A percentile compares a stretch with the other conserved stretches of the same genome.
phyloP scores from a whole-genome alignment of 768 basidiomycete species.

The Rhodotorula taiwanensis region DNA sequence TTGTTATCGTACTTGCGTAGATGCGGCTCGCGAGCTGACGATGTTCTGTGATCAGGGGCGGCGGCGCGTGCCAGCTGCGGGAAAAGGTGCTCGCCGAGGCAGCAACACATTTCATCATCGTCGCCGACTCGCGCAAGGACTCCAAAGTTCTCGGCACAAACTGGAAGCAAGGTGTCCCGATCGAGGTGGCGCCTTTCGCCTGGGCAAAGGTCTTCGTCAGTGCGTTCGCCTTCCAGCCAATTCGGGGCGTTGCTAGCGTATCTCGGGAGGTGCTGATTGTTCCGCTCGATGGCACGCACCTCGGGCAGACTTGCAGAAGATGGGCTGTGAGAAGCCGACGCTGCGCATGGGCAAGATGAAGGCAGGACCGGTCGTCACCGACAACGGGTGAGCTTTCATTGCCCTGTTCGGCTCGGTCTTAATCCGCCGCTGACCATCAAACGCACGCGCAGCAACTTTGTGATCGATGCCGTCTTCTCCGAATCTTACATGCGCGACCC shows the following conservation, averaged over 20 bases:
- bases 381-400: constrained; percentile 58
- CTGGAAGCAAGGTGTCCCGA: constrained; percentile 79
- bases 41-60: too few species aligned
- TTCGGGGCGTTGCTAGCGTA: too few species aligned
- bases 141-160: constrained; percentile 34
- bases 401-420: neutral
- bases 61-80: constrained; percentile 89
- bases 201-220: constrained; percentile 76
- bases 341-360: constrained; percentile 82
- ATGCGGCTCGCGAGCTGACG: too few species aligned
- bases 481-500: constrained; percentile 53
- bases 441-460: constrained; percentile 58
- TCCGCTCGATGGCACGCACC: neutral
- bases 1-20: too few species aligned
- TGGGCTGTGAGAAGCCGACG: constrained; percentile 52
- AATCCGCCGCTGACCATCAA: neutral
- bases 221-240: constrained; percentile 2
- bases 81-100: constrained; percentile 98
- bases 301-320: constrained; percentile 40
- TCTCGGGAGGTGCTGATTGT: too few species aligned
- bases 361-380: constrained; percentile 91
- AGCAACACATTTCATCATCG: constrained; percentile 80
- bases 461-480: constrained; percentile 91
- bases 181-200: constrained; percentile 95
- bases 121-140: constrained; percentile 96